Conservation (phyloP, 345 rosid species). For the Excoecaria cochinchinensis region DNA sequence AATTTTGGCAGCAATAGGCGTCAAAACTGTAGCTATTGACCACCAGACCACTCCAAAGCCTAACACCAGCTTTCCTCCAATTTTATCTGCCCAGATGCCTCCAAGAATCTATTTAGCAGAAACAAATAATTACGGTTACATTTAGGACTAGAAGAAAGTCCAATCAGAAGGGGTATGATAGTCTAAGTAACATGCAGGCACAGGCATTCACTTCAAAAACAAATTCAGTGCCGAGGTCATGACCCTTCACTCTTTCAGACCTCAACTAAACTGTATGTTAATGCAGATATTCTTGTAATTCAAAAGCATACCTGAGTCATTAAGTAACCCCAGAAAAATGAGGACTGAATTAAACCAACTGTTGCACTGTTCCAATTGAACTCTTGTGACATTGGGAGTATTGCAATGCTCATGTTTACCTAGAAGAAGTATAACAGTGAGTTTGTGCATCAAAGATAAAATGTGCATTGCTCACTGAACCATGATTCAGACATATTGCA, state of each 20-base stretch:
- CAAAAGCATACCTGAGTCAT: conserved; percentile 76
- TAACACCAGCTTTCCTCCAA: conserved; percentile 87
- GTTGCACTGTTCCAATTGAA: conserved; percentile 95
- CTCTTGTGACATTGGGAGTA: conserved; percentile 96
- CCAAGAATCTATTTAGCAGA: conserved; percentile 64
- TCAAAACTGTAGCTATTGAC: conserved; percentile 85
- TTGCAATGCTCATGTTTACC: conserved; percentile 99
- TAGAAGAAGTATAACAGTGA: conserved; percentile 31
- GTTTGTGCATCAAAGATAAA: conserved; percentile 13
- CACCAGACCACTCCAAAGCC: conserved; percentile 98
- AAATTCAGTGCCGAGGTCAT: background rate
- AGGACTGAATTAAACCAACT: conserved; percentile 94
- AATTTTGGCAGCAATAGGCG: conserved; percentile 90
- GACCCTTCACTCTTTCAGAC: background rate
- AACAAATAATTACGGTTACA: conserved; percentile 23
- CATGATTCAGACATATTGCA: conserved; percentile 1
- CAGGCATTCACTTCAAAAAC: background rate
- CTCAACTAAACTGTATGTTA: conserved; percentile 1
- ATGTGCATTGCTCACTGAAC: conserved; percentile 4
- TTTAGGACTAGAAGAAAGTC: background rate
- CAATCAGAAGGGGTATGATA: background rate
- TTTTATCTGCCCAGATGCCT: conserved; percentile 97
- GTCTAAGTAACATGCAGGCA: background rate
- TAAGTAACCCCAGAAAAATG: conserved; percentile 98
- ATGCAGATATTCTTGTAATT: background rate